Evolutionary conservation across 768 basidiomycete species (phyloP).

Genomic region (Lentinula detonsa): DNA sequence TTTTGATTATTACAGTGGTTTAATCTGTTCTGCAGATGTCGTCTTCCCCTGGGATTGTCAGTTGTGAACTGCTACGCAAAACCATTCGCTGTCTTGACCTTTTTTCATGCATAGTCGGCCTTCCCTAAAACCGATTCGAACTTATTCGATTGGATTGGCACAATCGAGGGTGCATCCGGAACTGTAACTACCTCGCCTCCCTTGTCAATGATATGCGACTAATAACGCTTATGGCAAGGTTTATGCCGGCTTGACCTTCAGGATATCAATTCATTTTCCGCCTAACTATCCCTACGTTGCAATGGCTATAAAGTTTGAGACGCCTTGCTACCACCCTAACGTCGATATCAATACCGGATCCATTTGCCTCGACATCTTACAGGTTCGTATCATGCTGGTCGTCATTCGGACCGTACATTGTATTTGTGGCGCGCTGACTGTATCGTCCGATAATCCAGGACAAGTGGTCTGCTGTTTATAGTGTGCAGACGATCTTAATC

Average conservation of each 20-base stretch:
- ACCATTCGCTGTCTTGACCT: neutral
- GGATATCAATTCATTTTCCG: constrained; percentile 81
- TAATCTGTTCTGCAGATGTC: constrained; percentile 55
- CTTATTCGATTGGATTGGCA: constrained; percentile 86
- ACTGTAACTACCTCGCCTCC: constrained; percentile 44
- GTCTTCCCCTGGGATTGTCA: constrained; percentile 80
- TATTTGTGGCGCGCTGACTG: neutral
- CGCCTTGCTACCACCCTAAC: constrained; percentile 89
- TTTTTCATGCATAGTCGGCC: constrained; percentile 61
- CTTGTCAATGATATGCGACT: neutral
- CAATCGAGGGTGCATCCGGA: constrained; percentile 74
- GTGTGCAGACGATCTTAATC: constrained; percentile 83
- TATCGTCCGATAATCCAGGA: constrained; percentile 41
- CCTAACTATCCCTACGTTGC: constrained; percentile 85
- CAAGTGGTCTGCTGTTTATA: constrained; percentile 92
- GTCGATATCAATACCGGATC: constrained; percentile 73
- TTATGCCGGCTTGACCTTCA: constrained; percentile 75
- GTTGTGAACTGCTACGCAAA: constrained; percentile 18
- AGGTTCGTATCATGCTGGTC: constrained; percentile 36
- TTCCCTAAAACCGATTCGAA: constrained; percentile 86
- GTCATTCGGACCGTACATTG: neutral
- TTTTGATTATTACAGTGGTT: neutral
- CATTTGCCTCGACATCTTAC: constrained; percentile 85
- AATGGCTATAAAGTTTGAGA: constrained; percentile 81
- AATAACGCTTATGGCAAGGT: constrained; percentile 35